Conservation (phyloP, 2,329 filamentous ascomycete species). For the Pyrenochaeta sp. region DNA sequence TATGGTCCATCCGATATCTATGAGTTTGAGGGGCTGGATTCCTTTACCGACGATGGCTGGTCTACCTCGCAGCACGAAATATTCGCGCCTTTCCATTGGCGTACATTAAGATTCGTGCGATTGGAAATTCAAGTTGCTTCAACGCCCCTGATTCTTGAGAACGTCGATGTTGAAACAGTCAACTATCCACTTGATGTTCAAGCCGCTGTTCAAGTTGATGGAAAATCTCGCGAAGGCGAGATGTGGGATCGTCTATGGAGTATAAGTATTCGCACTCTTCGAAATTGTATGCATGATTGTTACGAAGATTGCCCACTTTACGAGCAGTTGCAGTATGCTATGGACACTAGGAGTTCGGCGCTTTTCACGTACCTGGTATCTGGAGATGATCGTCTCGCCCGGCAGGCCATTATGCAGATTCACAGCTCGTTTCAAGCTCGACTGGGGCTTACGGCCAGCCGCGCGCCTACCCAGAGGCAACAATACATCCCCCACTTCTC, state of each 20-base stretch:
- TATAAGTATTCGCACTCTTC: constrained; percentile 40
- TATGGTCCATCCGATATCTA: too few relatives aligned
- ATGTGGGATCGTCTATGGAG: constrained; percentile 22
- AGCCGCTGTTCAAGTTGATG: background rate
- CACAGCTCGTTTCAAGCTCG: constrained; percentile 20
- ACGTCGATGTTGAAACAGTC: background rate
- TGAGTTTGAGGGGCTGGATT: too few relatives aligned
- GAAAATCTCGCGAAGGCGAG: background rate
- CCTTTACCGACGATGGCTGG: too few relatives aligned
- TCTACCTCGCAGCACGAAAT: too few relatives aligned
- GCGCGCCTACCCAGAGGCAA: constrained; percentile 44
- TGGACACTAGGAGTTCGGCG: constrained; percentile 24
- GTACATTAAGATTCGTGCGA: too few relatives aligned
- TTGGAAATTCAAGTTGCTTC: background rate
- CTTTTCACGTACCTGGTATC: constrained; percentile 34
- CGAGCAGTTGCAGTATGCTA: constrained; percentile 37
- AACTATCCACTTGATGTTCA: background rate
- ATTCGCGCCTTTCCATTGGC: too few relatives aligned
- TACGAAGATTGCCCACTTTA: constrained; percentile 39
- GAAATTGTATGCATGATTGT: constrained; percentile 45
- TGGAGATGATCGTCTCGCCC: constrained; percentile 32
- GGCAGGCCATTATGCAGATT: constrained; percentile 31
- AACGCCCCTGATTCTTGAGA: background rate
- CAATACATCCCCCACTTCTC: constrained; percentile 37
- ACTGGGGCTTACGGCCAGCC: constrained; percentile 44